phyloP scores from a whole-genome alignment of 2,329 filamentous ascomycete genomes.

The Cladosporium cucumerinum region DNA sequence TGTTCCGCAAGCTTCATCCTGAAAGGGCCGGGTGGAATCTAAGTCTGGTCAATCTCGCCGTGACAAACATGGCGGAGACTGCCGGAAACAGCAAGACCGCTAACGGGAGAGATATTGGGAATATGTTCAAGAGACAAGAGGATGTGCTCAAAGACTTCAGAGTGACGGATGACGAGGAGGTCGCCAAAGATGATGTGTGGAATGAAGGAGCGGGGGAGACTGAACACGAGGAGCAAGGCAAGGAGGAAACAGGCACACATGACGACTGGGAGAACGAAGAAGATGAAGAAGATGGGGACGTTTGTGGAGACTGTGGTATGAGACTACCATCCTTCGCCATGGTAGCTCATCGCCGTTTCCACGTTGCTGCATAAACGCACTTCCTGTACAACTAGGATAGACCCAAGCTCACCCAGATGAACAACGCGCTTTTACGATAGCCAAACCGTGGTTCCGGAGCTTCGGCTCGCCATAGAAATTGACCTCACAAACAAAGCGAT shows the following conservation, averaged over 20 bases:
- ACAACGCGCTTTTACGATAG: neutral
- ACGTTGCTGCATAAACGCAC: constrained; percentile 25
- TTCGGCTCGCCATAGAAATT: too few relatives aligned
- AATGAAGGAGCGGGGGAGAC: neutral
- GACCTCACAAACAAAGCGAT: too few relatives aligned
- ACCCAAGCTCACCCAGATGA: neutral
- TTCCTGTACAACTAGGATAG: neutral
- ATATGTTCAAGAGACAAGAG: constrained; percentile 78
- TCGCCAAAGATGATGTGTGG: neutral
- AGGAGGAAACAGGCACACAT: neutral
- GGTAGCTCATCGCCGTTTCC: constrained; percentile 55
- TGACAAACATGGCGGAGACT: constrained; percentile 70
- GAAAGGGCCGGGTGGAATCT: constrained; percentile 72
- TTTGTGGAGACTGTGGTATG: constrained; percentile 49
- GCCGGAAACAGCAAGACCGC: constrained; percentile 44
- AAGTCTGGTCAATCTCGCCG: constrained; percentile 80
- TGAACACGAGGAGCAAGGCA: neutral
- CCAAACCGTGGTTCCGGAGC: too few relatives aligned
- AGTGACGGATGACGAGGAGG: constrained; percentile 45
- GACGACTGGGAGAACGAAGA: constrained; percentile 24
- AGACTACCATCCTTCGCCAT: constrained; percentile 57
- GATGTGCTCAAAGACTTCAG: constrained; percentile 65
- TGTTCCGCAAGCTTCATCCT: constrained; percentile 72
- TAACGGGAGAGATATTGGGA: constrained; percentile 68
- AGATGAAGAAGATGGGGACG: constrained; percentile 21